Percentiles rank a stretch among this genome's conserved stretches.
Conservation (phyloP, 345 rosid species). For the Conringia planisiliqua region DNA sequence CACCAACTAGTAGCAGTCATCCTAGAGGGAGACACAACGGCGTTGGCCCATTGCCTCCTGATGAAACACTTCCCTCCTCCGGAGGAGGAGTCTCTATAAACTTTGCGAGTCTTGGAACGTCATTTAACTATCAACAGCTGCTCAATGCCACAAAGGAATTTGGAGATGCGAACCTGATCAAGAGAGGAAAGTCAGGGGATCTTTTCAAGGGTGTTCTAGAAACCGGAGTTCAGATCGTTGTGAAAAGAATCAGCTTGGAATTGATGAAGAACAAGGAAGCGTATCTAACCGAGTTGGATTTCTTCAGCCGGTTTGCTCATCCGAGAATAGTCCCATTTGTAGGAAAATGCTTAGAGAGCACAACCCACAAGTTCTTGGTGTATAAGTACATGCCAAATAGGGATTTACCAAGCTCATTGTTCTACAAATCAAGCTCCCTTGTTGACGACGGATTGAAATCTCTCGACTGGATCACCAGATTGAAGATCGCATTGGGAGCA, state of each 20-base stretch:
- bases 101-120: conserved; percentile 51
- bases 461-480: conserved; percentile 91
- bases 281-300: conserved; percentile 56
- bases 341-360: conserved; percentile 75
- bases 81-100: conserved; percentile 41
- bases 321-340: conserved; percentile 71
- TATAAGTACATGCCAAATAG: conserved; percentile 79
- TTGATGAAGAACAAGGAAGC: conserved; percentile 49
- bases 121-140: conserved; percentile 64
- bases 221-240: conserved; percentile 50
- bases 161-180: conserved; percentile 56
- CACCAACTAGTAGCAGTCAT: conserved; percentile 24
- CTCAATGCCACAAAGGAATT: conserved; percentile 60
- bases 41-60: conserved; percentile 59
- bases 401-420: conserved; percentile 73
- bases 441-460: conserved; percentile 63
- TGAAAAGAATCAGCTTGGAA: conserved; percentile 60
- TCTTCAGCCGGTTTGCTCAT: conserved; percentile 64
- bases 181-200: conserved; percentile 88
- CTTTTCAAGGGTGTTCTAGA: conserved; percentile 61
- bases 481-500: conserved; percentile 83
- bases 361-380: conserved; percentile 70
- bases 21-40: conserved; percentile 41
- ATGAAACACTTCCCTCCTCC: conserved; percentile 39
- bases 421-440: conserved; percentile 41